Evolutionary conservation across 208 protist genomes (phyloP), one percentile per base, ranked within the genome.

Genomic region (Herpetomonas samuelpessoai): DNA sequence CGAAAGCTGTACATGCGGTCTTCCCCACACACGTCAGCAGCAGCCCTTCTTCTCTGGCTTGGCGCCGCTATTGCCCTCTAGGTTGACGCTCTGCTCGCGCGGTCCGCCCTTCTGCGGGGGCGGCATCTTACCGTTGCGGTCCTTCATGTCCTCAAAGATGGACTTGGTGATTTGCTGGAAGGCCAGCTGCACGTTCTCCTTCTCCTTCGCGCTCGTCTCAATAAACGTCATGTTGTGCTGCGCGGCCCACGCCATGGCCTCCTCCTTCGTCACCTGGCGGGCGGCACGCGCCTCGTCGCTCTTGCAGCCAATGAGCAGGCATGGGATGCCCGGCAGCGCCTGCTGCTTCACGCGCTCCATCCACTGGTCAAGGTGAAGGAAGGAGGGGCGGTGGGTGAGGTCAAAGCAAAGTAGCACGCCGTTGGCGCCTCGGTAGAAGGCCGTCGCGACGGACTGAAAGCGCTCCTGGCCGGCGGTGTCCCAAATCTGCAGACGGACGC

Each of bases 401-500:
- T 99, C 98, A 69, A 99, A 99, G 68, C 98, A 98, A 4, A 99
- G 76, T 58, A 99, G 66, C n/a, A 95, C 91, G 48, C 88, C 93
- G 67, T 95, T 94, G 9, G 93, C 91, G 14, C 91, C 91, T 48
- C 93, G 82, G 64, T 97, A 97, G 68, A 96, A 97, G n/a, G 89
- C 91, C 2, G 87, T 94, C 56, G 91, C 91, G 44, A 97, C 81
- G 3, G 91, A 91, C 71, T 97, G 87, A 57, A 94, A 96, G 41
- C 88, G 88, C 71, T 96, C 91, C 74, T 96, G 91, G 10, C 92
- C 92, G 3, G 92, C 92, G 7, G 92, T 97, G 58, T 97, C 92
- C 89, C 92, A 97, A 48, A 97, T 95, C 62, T 96, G 86, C 38
- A 97, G 74, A 27, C 88, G 86, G n/a, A 97, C 81, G 12, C 79